These are phyloP conservation scores for Sclerotinia borealis DNA, from an alignment of 2,329 filamentous ascomycete species.

Conservation along the genomic window DNA sequence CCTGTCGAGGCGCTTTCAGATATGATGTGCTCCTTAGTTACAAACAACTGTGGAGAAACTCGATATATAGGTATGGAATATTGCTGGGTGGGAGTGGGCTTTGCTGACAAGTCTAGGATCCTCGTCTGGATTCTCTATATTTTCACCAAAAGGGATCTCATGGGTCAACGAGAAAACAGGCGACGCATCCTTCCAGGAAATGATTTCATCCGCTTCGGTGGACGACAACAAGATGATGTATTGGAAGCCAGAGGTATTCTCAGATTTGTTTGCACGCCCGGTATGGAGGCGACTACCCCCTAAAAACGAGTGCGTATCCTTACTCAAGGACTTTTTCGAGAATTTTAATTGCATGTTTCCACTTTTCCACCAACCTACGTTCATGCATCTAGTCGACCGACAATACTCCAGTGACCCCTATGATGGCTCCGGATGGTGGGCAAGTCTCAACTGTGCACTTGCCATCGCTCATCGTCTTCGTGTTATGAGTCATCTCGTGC, in stretches of 20 bases:
- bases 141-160: slow-evolving; percentile 94
- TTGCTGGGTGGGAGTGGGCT: neutral
- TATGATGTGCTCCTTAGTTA: slow-evolving; percentile 98
- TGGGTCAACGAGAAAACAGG: slow-evolving; percentile 98
- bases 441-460: slow-evolving; percentile 85
- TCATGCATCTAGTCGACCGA: slow-evolving; percentile 93
- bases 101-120: slow-evolving; percentile 53
- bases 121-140: slow-evolving; percentile 96
- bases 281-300: slow-evolving; percentile 78
- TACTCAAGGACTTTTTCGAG: slow-evolving; percentile 91
- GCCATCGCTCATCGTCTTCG: slow-evolving; percentile 90
- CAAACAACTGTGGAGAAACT: slow-evolving; percentile 89
- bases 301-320: slow-evolving; percentile 78
- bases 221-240: slow-evolving; percentile 95
- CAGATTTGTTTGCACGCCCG: slow-evolving; percentile 80
- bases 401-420: slow-evolving; percentile 93
- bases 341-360: slow-evolving; percentile 99
- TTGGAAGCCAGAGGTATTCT: slow-evolving; percentile 97
- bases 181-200: slow-evolving; percentile 88
- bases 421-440: slow-evolving; percentile 96
- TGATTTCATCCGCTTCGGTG: slow-evolving; percentile 86
- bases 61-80: slow-evolving; percentile 79
- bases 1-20: slow-evolving; percentile 87
- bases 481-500: slow-evolving; percentile 90
- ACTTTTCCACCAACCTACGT: slow-evolving; percentile 93